A percentile compares a stretch with the other conserved stretches of the same genome.
phyloP scores from a whole-genome alignment of 352 stramenopile genomes.

The Pythium monospermum region DNA sequence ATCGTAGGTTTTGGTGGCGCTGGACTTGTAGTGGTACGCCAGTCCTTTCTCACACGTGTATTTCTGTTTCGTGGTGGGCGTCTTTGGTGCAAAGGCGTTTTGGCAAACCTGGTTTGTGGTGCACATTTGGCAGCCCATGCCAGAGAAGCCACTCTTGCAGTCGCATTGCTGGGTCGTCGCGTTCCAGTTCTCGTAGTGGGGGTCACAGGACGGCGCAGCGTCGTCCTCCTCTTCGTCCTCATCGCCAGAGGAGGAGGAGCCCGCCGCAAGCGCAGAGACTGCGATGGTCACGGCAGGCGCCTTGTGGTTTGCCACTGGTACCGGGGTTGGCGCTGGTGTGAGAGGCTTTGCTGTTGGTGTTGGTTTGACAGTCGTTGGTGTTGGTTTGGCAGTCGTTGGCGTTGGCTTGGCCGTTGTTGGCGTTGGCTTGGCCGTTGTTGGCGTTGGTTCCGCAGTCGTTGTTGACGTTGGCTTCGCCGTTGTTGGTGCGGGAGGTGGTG shows the following conservation, averaged over 20 bases:
- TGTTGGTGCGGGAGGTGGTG: neutral
- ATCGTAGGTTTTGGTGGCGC: conserved; percentile 60
- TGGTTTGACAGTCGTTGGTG: neutral
- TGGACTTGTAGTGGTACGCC: conserved; percentile 39
- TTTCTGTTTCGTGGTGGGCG: too few species aligned
- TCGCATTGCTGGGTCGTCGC: conserved; percentile 46
- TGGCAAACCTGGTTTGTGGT: conserved; percentile 27
- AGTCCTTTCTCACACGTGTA: conserved; percentile 46
- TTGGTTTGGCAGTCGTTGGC: neutral
- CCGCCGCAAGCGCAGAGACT: neutral
- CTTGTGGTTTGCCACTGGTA: neutral
- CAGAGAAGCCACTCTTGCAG: conserved; percentile 52
- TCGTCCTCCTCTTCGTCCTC: neutral
- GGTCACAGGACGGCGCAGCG: conserved; percentile 29
- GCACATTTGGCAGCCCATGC: conserved; percentile 65
- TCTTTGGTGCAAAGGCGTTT: conserved; percentile 20
- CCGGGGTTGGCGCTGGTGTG: neutral
- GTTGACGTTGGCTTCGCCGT: neutral
- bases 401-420: neutral
- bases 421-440: neutral
- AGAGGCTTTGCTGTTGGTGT: neutral
- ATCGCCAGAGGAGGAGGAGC: neutral
- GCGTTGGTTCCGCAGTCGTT: neutral
- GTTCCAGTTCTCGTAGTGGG: conserved; percentile 54
- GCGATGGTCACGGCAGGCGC: neutral